Base-by-base conservation (phyloP, 495 filamentous ascomycete species). In the Penicillium egyptiacum region DNA sequence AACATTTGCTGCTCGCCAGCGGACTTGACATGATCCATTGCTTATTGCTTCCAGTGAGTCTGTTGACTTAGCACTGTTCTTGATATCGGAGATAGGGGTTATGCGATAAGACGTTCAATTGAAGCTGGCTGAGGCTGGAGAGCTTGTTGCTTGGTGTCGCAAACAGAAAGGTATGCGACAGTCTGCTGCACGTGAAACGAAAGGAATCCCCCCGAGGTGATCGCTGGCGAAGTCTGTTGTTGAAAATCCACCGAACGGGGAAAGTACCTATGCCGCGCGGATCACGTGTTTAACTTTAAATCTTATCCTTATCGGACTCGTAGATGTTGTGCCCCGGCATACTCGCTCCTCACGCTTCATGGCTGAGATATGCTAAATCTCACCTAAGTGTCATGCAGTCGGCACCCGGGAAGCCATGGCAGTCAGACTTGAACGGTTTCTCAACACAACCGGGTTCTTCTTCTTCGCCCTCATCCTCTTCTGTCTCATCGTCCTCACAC, bases 401-500 rank as follows among this genome's bases (percentile, higher is more conserved):
- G 47, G 57, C 57, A 57, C 63, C 59, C 60, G 56, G 56, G 50
- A 52, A 57, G 64, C 26, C 52, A 79, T 84, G 73, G 76, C 72
- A 68, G 73, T 79, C 46, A 81, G 77, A 52, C 70, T 90, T 65
- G 88, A 88, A 70, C 86, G 86, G 64, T 85, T 96, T 69, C 83
- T 91, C 66, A 96, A 97, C 79, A 85, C 79, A 58, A 87, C 86
- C 49, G 81, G 86, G 60, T 98, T 94, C 74, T 86, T 83, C 66
- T 63, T 92, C 66, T 78, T 98, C 64, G 86, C 86, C 72, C 68
- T 92, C 63, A 63, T 94, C 63, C 81, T 90, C 35, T 73, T 88
- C 65, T 80, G 78, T 63, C 80, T 96, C 47, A 78, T 96, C 49
- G 76, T 93, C 65, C 79, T 96, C 63, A 91, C 89, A 1, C 95